phyloP scores from a whole-genome alignment of 306 rosid genomes.

The Inga leiocalycina region DNA sequence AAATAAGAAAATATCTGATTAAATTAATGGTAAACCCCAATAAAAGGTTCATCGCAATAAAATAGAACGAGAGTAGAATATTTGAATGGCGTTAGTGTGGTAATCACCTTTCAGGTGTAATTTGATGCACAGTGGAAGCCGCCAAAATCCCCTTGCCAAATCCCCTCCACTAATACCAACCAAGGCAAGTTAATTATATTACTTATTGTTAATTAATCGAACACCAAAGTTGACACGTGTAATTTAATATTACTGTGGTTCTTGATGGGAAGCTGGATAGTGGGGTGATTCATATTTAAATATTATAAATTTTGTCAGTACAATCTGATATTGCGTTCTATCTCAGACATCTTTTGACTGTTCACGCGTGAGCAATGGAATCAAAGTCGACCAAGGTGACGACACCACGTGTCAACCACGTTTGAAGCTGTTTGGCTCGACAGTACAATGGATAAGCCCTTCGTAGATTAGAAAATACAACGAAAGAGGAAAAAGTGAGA shows the following conservation, averaged over 20 bases:
- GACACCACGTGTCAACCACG: constrained; percentile 54
- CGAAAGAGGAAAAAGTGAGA: background rate
- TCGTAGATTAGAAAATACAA: constrained; percentile 16
- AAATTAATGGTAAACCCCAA: background rate
- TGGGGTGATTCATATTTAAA: constrained; percentile 28
- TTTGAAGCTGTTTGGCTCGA: constrained; percentile 27
- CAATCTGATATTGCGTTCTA: constrained; percentile 65
- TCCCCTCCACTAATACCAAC: constrained; percentile 32
- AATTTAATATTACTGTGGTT: background rate
- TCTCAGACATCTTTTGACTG: constrained; percentile 59
- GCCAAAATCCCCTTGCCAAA: constrained; percentile 28
- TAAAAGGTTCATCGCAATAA: background rate
- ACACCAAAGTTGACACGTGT: constrained; percentile 40
- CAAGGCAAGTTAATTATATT: background rate
- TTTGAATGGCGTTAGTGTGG: background rate
- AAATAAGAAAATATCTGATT: background rate
- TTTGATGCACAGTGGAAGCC: background rate
- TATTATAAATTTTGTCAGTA: background rate
- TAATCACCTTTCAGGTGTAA: background rate
- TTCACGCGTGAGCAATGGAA: constrained; percentile 61
- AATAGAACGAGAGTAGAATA: background rate
- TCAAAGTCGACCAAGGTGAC: constrained; percentile 23
- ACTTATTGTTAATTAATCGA: background rate
- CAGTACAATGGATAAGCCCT: constrained; percentile 13
- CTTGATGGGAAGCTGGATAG: background rate